Conservation (phyloP, 352 stramenopile genomes). For the Pythium volutum region DNA sequence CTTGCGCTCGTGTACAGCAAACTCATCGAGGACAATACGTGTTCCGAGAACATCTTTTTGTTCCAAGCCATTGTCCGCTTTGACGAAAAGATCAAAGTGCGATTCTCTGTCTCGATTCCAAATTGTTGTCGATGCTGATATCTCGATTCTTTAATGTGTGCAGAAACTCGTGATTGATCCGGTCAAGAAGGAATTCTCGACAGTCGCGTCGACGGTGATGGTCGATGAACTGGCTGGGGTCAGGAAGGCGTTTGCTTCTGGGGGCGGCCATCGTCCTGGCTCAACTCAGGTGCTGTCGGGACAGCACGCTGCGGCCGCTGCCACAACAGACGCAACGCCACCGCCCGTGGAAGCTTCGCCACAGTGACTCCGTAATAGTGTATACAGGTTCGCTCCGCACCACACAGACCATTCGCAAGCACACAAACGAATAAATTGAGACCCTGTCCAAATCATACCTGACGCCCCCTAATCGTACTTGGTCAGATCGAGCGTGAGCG, state of each 20-base stretch:
- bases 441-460: constrained; percentile 1
- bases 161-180: constrained; percentile 86
- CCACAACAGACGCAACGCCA: background rate
- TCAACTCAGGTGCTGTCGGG: background rate
- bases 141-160: background rate
- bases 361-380: background rate
- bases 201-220: constrained; percentile 52
- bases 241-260: constrained; percentile 45
- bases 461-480: constrained; percentile 34
- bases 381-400: background rate
- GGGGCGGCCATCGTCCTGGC: background rate
- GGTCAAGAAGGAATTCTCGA: constrained; percentile 78
- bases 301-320: background rate
- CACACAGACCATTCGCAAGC: background rate
- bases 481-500: constrained; percentile 81
- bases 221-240: constrained; percentile 57
- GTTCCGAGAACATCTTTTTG: constrained; percentile 64
- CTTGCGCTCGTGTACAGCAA: constrained; percentile 83
- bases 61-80: constrained; percentile 80
- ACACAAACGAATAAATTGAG: background rate
- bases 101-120: background rate
- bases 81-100: constrained; percentile 79
- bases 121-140: background rate
- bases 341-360: background rate
- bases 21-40: constrained; percentile 70